Conservation (phyloP, 2,329 filamentous ascomycete species). For the Fusarium tuaranense region DNA sequence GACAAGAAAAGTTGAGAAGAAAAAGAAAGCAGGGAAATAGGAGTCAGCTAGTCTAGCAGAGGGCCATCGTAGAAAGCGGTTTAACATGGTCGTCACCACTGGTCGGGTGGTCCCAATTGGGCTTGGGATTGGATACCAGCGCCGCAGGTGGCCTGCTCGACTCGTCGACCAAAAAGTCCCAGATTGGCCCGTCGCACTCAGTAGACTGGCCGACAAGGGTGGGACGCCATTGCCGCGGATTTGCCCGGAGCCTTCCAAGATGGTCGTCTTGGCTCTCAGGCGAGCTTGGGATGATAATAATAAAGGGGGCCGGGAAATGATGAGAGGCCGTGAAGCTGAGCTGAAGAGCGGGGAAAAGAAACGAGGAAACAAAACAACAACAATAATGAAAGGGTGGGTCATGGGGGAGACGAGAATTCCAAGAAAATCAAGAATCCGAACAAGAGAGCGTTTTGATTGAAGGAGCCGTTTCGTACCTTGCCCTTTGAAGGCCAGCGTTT, state of each 20-base stretch:
- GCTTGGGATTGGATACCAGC: not conserved
- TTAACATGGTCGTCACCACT: slow-evolving; percentile 32
- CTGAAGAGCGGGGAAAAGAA: slow-evolving; percentile 13
- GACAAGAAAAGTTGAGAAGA: not conserved
- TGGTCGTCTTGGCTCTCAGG: slow-evolving; percentile 12
- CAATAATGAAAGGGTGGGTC: not conserved
- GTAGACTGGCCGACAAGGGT: slow-evolving; percentile 21
- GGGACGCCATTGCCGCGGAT: slow-evolving; percentile 35
- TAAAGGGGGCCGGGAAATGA: slow-evolving; percentile 14
- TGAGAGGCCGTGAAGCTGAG: slow-evolving; percentile 16
- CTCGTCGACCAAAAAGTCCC: slow-evolving; percentile 4
- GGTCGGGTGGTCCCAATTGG: slow-evolving; percentile 1
- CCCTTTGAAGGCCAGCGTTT: not conserved
- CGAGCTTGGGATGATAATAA: slow-evolving; percentile 1
- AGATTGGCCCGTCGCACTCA: slow-evolving; percentile 19
- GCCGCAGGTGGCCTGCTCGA: not conserved
- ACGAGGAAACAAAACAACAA: slow-evolving; percentile 1
- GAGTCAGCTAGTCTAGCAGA: slow-evolving; percentile 8
- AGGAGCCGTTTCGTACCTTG: slow-evolving; percentile 16
- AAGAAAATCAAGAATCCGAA: not conserved
- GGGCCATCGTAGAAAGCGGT: slow-evolving; percentile 14
- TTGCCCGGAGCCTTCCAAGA: slow-evolving; percentile 16
- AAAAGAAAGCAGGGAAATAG: slow-evolving; percentile 14
- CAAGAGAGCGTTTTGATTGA: not conserved
- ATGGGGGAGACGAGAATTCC: not conserved